phyloP scores from a whole-genome alignment of 2,329 filamentous ascomycete genomes.

The Colletotrichum tropicicola region DNA sequence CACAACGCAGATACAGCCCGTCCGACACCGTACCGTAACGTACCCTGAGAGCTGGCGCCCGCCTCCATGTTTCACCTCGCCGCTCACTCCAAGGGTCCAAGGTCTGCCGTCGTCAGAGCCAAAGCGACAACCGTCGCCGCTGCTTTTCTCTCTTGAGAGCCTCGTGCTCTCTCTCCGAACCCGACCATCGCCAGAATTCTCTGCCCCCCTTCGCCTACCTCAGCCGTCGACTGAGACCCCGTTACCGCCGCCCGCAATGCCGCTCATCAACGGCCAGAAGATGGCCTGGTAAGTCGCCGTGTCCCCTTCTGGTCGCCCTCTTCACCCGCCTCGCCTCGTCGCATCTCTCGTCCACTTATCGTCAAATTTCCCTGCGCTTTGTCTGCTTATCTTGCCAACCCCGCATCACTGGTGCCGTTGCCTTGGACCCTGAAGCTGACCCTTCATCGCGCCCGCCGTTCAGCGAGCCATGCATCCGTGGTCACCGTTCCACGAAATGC shows the following conservation, averaged over 20 bases:
- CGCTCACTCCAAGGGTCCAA: slow-evolving; percentile 23
- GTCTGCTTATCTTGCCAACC: background rate
- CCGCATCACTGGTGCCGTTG: background rate
- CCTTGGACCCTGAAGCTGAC: slow-evolving; percentile 24
- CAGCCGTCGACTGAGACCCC: background rate
- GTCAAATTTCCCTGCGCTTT: background rate
- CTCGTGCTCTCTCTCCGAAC: background rate
- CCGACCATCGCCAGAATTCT: background rate
- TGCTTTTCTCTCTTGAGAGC: background rate
- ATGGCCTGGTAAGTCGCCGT: slow-evolving; percentile 72
- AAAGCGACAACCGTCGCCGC: background rate
- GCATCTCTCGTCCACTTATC: background rate
- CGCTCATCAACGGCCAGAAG: slow-evolving; percentile 74
- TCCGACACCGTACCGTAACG: background rate
- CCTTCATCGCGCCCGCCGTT: slow-evolving; percentile 17
- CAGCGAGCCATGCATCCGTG: slow-evolving; percentile 79
- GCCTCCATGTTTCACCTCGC: slow-evolving; percentile 29
- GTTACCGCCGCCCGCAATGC: slow-evolving; percentile 57
- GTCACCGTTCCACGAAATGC: slow-evolving; percentile 80
- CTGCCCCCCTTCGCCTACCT: background rate
- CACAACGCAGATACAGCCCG: background rate
- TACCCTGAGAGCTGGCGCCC: slow-evolving; percentile 14
- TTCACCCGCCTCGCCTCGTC: background rate
- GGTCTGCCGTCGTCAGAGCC: slow-evolving; percentile 15
- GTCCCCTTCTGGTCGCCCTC: slow-evolving; percentile 8